Evolutionary conservation across 176 grass and related monocot genomes (phyloP), one percentile per base, ranked within the genome.

Genomic region (Bolboschoenus planiculmis): DNA sequence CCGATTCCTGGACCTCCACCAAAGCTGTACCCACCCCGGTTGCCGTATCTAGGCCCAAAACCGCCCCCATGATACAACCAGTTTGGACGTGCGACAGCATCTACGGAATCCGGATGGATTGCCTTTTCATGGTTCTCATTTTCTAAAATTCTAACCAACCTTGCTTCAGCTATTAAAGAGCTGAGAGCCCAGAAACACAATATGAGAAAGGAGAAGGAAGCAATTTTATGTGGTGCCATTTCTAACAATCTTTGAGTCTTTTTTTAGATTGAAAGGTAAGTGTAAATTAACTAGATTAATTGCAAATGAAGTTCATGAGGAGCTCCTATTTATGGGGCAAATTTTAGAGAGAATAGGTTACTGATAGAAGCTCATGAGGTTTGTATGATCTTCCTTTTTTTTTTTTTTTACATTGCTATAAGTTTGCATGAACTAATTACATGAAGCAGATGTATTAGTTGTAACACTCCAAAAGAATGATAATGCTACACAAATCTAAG

Each of bases 391-490:
- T 26, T 4, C 37, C 3, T 37, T n/a, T 40, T 40, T 42, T 68
- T 1, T 40, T 21, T 40, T 40, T 70, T 40, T 70, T 42, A 0
- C 37, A 1, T 14, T 15, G 7, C 33, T 7, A 70, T 70, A 1
- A 39, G 8, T 70, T 64, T 11, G 70, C 70, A 48, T 29, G 42
- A 74, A 74, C 70, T 29, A n/a, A 46, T 74, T 4, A 42, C 72
- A 77, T 77, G 72, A 77, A 51, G 24, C 35, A 53, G 37, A 11
- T 77, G 14, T 53, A 30, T 76, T 77, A 53, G 72, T 77, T 77
- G 46, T 26, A 77, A 34, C 72, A 77, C 72, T 77, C 46, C 46
- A 77, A 77, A 77, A 53, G 72, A 77, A 51, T 77, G 72, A 77
- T 33, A 77, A 53, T 53, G 72, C 24, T 77, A 51, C 43, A 53